A percentile compares a stretch with the other conserved stretches of the same genome.
Evolutionary conservation across 202 grass and related monocot species (phyloP).

Genomic region (Saccharum hybrid): DNA sequence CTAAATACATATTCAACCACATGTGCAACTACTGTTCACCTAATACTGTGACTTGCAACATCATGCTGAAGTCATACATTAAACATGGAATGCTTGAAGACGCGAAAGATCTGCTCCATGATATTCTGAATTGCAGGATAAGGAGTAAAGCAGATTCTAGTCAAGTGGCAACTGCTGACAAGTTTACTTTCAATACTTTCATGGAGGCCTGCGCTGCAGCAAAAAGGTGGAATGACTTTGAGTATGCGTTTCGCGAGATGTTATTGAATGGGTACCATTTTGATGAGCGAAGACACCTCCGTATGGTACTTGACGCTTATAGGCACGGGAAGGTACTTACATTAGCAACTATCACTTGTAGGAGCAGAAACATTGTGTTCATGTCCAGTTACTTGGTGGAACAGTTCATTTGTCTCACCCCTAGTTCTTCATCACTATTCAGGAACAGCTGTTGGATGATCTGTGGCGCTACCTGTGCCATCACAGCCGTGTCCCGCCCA

Average conservation of each 20-base stretch:
- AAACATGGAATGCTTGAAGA: conserved; percentile 77
- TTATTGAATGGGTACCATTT: conserved; percentile 67
- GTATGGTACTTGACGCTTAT: conserved; percentile 69
- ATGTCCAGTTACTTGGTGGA: background rate
- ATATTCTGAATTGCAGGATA: conserved; percentile 65
- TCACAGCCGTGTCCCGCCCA: conserved; percentile 59
- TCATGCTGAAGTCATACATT: conserved; percentile 87
- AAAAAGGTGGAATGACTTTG: conserved; percentile 81
- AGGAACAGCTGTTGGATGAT: conserved; percentile 72
- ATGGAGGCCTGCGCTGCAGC: conserved; percentile 74
- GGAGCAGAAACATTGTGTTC: background rate
- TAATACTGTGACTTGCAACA: conserved; percentile 87
- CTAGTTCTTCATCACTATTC: conserved; percentile 27
- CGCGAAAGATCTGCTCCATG: conserved; percentile 65
- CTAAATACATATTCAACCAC: conserved; percentile 75
- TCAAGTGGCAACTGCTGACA: conserved; percentile 68
- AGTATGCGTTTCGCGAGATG: conserved; percentile 72
- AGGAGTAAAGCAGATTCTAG: conserved; percentile 47
- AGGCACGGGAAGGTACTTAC: conserved; percentile 85
- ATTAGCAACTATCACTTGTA: conserved; percentile 25
- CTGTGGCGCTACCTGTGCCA: conserved; percentile 68
- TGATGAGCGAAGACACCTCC: conserved; percentile 72
- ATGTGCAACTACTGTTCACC: conserved; percentile 90
- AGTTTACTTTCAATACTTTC: conserved; percentile 94
- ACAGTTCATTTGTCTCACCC: conserved; percentile 38